Conservation (phyloP, 768 basidiomycete genomes). For the Boletales sp. region DNA sequence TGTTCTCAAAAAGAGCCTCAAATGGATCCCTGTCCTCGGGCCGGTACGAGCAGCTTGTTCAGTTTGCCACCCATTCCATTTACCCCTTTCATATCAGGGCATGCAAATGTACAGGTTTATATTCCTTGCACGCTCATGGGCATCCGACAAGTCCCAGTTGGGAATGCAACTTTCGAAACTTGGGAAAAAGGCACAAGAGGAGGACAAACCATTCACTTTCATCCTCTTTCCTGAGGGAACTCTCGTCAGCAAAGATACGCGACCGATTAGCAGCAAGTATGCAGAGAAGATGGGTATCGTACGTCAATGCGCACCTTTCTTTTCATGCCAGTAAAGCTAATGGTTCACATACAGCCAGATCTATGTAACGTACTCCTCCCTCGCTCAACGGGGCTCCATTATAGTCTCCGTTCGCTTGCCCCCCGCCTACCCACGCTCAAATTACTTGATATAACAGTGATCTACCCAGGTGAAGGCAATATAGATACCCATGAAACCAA, state of each 20-base stretch:
- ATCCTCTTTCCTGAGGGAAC: constrained; percentile 96
- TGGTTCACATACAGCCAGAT: constrained; percentile 53
- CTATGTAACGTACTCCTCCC: constrained; percentile 82
- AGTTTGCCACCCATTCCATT: not conserved
- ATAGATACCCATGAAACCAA: not conserved
- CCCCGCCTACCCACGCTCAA: constrained; percentile 74
- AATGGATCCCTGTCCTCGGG: constrained; percentile 82
- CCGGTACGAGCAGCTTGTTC: constrained; percentile 56
- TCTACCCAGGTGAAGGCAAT: constrained; percentile 70
- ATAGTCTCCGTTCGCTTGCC: constrained; percentile 75
- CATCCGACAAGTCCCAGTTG: constrained; percentile 70
- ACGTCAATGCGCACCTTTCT: constrained; percentile 33
- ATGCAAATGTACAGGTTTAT: constrained; percentile 97
- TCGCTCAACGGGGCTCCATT: constrained; percentile 87
- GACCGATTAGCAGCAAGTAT: constrained; percentile 81
- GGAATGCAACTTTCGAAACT: constrained; percentile 63
- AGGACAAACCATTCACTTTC: constrained; percentile 72
- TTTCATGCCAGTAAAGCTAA: constrained; percentile 8
- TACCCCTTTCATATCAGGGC: constrained; percentile 42
- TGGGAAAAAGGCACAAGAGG: constrained; percentile 62
- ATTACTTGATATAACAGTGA: constrained; percentile 86
- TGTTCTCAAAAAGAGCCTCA: constrained; percentile 87
- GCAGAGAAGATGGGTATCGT: constrained; percentile 89
- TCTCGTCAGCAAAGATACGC: constrained; percentile 80
- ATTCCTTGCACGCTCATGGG: constrained; percentile 90